phyloP scores from a whole-genome alignment of 1,284 basidiomycete genomes.

The Austroboletus niveus region DNA sequence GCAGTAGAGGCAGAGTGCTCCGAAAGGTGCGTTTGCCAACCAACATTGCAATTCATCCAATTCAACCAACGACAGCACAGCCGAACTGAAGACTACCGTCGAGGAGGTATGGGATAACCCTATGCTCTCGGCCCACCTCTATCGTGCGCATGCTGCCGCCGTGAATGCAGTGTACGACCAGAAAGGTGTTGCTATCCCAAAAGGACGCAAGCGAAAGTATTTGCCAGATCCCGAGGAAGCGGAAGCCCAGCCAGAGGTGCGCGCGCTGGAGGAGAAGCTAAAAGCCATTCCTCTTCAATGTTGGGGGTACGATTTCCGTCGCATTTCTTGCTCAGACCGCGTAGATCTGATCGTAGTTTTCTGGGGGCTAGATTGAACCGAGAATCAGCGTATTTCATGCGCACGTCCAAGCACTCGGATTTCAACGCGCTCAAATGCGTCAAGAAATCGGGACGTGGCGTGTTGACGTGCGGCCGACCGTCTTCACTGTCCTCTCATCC shows the following conservation, averaged over 20 bases:
- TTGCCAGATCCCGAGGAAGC: constrained; percentile 32
- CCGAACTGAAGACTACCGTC: constrained; percentile 49
- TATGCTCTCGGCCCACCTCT: constrained; percentile 54
- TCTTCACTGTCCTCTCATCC: not conserved
- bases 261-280: constrained; percentile 46
- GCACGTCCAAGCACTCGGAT: constrained; percentile 62
- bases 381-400: constrained; percentile 58
- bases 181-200: constrained; percentile 39
- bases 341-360: not conserved
- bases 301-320: constrained; percentile 48
- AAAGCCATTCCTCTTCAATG: constrained; percentile 50
- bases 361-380: constrained; percentile 42
- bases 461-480: constrained; percentile 16
- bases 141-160: constrained; percentile 49
- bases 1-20: constrained; percentile 40
- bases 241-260: constrained; percentile 40
- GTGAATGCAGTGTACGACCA: constrained; percentile 45
- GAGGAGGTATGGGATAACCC: constrained; percentile 53
- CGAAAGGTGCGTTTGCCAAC: constrained; percentile 31
- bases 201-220: constrained; percentile 45
- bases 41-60: not conserved
- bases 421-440: constrained; percentile 53
- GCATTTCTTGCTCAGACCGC: not conserved
- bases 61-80: constrained; percentile 41
- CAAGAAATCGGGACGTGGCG: constrained; percentile 27